Evolutionary conservation across 805 yeast genomes (phyloP).

Genomic region (Priceomyces melissophilus): DNA sequence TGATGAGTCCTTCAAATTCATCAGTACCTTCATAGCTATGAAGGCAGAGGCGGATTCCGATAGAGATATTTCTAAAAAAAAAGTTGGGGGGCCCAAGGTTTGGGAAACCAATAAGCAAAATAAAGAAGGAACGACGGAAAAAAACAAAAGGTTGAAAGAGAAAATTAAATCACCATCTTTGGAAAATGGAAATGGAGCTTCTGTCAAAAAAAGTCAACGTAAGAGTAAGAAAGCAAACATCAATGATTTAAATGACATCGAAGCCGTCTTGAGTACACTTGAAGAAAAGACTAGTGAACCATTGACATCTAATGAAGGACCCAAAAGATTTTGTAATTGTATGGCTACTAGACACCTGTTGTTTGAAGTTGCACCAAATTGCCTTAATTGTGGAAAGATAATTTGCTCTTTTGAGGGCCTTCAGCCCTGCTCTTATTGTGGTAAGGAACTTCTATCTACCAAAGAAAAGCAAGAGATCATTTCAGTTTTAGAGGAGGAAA

Average conservation of each 20-base stretch:
- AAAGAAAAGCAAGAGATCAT: slow-evolving; percentile 62
- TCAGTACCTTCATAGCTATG: slow-evolving; percentile 41
- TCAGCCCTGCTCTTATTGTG: slow-evolving; percentile 86
- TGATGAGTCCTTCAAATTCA: slow-evolving; percentile 48
- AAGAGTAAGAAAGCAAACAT: slow-evolving; percentile 41
- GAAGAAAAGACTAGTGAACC: slow-evolving; percentile 26
- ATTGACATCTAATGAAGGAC: slow-evolving; percentile 7
- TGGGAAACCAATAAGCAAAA: neutral
- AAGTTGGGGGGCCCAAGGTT: slow-evolving; percentile 1
- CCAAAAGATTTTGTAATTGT: slow-evolving; percentile 60
- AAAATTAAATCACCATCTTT: neutral
- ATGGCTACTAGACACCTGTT: slow-evolving; percentile 87
- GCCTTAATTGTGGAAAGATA: slow-evolving; percentile 90
- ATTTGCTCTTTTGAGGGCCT: slow-evolving; percentile 88
- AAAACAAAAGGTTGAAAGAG: too few relatives aligned
- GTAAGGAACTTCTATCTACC: slow-evolving; percentile 56
- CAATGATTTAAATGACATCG: slow-evolving; percentile 61
- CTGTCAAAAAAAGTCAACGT: neutral
- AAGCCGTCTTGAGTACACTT: slow-evolving; percentile 54
- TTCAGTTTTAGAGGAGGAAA: slow-evolving; percentile 52
- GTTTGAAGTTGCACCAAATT: slow-evolving; percentile 88
- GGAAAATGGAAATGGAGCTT: neutral
- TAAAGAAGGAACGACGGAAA: neutral
- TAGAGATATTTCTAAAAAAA: neutral
- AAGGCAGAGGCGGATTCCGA: slow-evolving; percentile 25